Evolutionary conservation across 768 basidiomycete species (phyloP).

Genomic region (Dioszegia aurantiaca): DNA sequence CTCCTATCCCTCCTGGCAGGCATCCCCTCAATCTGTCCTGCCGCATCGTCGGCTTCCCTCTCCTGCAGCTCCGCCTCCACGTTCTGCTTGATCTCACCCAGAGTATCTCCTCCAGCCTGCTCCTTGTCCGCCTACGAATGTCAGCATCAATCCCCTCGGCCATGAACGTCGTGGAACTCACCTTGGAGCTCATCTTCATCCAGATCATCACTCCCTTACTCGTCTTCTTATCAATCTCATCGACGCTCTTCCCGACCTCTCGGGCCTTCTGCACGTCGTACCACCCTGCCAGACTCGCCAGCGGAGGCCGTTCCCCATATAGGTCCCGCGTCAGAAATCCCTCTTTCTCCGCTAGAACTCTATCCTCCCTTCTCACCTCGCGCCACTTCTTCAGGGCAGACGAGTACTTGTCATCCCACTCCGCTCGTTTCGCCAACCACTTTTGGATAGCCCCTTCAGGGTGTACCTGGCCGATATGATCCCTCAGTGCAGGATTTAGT

Average conservation of each 20-base stretch:
- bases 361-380: constrained; percentile 38
- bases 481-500: constrained; percentile 32
- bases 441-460: constrained; percentile 50
- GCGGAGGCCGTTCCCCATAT: constrained; percentile 44
- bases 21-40: neutral
- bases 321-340: constrained; percentile 51
- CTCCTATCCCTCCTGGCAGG: constrained; percentile 3
- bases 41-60: neutral
- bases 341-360: constrained; percentile 31
- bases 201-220: constrained; percentile 44
- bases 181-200: constrained; percentile 44
- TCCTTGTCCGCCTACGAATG: constrained; percentile 41
- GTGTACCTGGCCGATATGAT: constrained; percentile 45
- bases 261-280: constrained; percentile 35
- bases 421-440: constrained; percentile 45
- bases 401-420: constrained; percentile 50
- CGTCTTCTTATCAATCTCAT: constrained; percentile 45
- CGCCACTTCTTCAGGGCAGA: constrained; percentile 40
- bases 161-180: constrained; percentile 12
- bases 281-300: constrained; percentile 44
- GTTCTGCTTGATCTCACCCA: constrained; percentile 36
- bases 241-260: constrained; percentile 48
- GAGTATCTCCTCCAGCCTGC: constrained; percentile 37
- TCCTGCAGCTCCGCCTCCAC: constrained; percentile 27
- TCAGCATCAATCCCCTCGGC: neutral